phyloP scores from a whole-genome alignment of 78 protist genomes.

The Blattamonas nauphoetae region DNA sequence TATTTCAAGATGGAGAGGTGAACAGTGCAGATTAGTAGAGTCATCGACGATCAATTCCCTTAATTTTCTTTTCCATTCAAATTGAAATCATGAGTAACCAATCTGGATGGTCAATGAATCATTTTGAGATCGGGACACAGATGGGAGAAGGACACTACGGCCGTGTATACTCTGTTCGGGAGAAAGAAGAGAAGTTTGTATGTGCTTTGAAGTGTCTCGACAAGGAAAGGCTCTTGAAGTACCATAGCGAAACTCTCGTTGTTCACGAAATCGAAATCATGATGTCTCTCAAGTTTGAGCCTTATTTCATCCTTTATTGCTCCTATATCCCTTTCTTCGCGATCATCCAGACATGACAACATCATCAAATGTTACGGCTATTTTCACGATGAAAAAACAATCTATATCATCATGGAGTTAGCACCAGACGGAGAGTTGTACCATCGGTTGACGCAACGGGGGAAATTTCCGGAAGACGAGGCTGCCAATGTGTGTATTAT shows the following conservation, averaged over 20 bases:
- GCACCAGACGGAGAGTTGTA: background rate
- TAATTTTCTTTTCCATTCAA: too few relatives aligned
- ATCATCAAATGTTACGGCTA: background rate
- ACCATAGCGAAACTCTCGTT: background rate
- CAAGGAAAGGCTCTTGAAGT: background rate
- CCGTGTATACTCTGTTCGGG: background rate
- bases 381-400: background rate
- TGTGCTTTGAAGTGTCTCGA: background rate
- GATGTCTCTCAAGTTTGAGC: background rate
- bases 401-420: background rate
- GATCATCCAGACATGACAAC: background rate
- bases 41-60: too few relatives aligned
- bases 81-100: too few relatives aligned
- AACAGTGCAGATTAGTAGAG: too few relatives aligned
- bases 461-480: background rate
- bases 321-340: background rate
- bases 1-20: too few relatives aligned
- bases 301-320: background rate
- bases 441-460: background rate
- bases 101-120: background rate
- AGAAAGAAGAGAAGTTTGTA: background rate
- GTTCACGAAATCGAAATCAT: background rate
- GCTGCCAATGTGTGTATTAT: background rate
- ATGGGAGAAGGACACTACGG: background rate
- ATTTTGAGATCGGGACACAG: background rate